phyloP scores from a whole-genome alignment of 2,329 filamentous ascomycete species.

The Aureobasidium namibiae region DNA sequence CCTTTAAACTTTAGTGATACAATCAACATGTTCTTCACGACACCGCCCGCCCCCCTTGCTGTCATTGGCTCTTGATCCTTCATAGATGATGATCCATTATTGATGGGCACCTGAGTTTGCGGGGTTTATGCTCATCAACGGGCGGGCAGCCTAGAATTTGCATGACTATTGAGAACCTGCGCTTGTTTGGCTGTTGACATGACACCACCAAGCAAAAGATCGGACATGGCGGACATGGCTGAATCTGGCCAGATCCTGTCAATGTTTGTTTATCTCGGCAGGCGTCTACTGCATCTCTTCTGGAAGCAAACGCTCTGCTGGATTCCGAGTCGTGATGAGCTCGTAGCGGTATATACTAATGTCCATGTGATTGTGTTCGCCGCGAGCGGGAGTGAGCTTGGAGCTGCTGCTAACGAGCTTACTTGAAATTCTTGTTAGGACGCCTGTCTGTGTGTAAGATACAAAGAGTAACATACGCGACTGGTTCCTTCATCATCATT shows the following conservation, averaged over 20 bases:
- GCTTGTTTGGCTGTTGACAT: neutral
- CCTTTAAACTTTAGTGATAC: neutral
- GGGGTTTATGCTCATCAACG: neutral
- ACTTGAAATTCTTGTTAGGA: neutral
- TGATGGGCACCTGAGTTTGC: neutral
- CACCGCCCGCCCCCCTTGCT: neutral
- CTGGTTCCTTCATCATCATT: neutral
- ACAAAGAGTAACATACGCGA: neutral
- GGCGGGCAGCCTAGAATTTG: neutral
- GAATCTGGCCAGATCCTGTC: neutral
- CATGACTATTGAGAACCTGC: neutral
- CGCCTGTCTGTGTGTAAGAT: neutral
- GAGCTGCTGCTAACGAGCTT: neutral
- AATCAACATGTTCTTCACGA: neutral
- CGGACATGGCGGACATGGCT: neutral
- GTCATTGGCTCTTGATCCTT: neutral
- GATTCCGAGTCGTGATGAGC: neutral
- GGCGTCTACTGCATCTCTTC: neutral
- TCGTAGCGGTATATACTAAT: neutral
- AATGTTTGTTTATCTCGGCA: neutral
- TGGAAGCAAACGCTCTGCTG: neutral
- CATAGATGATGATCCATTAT: neutral
- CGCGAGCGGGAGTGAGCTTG: neutral
- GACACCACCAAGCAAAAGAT: neutral
- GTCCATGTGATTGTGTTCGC: neutral